Evolutionary conservation across 2,329 filamentous ascomycete species (phyloP), one percentile per base, ranked within the genome.

Genomic region (Macroventuria anomochaeta): DNA sequence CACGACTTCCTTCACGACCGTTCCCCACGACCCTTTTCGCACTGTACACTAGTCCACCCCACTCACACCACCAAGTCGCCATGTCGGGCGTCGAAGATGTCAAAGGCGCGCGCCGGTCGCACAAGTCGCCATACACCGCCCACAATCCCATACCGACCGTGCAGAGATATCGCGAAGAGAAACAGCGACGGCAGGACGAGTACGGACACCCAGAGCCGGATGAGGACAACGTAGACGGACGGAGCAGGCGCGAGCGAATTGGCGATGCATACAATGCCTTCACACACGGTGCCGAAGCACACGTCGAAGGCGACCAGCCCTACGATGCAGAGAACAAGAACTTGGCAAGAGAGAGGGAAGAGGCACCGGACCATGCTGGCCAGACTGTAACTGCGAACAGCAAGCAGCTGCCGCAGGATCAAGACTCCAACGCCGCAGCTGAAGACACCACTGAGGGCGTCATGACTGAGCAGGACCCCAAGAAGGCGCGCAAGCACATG

Each of bases 401-500:
- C 18, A 50, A 58, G 28, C 53, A 59, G 8, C 29, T 57, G 36
- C 37, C 58, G 2, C 58, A 67, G 20, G 62, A 67, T 21, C 54
- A 64, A 32, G 61, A 65, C 40, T 58, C 61, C 12, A 49, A 67
- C 13, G 55, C 64, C 11, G 58, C 62, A 10, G 58, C 65, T 21
- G 51, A 70, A 38, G 79, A 81, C 52, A 82, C 79, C 2, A 80
- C 79, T 0, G 73, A 82, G 59, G 72, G 72, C 12, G 61, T 64
- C 3, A 55, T 74, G 20, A 61, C 58, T 12, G 70, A 71, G 7
- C 57, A 61, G 46, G 73, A 81, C 50, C 77, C 80, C 1, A 79
- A 77, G 62, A 71, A 79, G 55, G 76, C 77, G 54, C 70, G 80
- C 32, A 82, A 82, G 66, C 61, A 69, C 11, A 77, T 82, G 76